Base-by-base conservation (phyloP, 768 basidiomycete species). In the Trametes cubensis region DNA sequence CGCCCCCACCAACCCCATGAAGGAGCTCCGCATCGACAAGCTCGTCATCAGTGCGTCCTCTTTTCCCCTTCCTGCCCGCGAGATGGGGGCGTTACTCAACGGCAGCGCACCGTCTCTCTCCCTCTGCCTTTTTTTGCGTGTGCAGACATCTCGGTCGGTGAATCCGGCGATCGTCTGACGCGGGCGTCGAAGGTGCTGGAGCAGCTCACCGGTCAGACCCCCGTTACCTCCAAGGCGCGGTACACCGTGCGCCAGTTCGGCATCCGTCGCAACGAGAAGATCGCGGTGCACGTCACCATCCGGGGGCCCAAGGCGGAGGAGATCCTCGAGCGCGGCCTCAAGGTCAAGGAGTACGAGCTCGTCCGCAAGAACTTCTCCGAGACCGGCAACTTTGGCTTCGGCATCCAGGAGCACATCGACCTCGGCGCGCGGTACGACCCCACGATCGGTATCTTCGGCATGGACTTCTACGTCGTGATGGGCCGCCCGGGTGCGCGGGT, bases 201-300 rank as follows among this genome's bases (percentile, higher is more conserved):
- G 80, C 96, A 99, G 80, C 89, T 99, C 66, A 99, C 96, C 70
- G 96, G 96, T 71, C 96, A 99, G 84, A 93, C 96, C 50, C 96
- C 96, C 74, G 96, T 99, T 71, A 97, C 95, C 70, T 98, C 95
- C 76, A 99, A 98, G 85, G 97, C 96, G 65, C 93, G 97, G 69
- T 98, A 96, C 90, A 98, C 97, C 74, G 94, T 98, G 79, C 95
- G 96, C 70, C 91, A 92, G 51, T 99, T 99, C 82, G 91, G 93
- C 73, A 99, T 99, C 85, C 92, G 97, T 77, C 92, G 97, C 81
- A 99, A 99, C 84, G 96, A 99, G 82, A 99, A 99, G 86, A 99
- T 98, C 76, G 96, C 96, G 51, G 92, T 93, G 67, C 94, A 95
- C 79, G 94, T 95, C 72, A 99, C 96, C 75, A 97, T 99, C 81